Evolutionary conservation across 305 asterid species (phyloP), one percentile per base, ranked within the genome.

Genomic region (Rubia balearica): DNA sequence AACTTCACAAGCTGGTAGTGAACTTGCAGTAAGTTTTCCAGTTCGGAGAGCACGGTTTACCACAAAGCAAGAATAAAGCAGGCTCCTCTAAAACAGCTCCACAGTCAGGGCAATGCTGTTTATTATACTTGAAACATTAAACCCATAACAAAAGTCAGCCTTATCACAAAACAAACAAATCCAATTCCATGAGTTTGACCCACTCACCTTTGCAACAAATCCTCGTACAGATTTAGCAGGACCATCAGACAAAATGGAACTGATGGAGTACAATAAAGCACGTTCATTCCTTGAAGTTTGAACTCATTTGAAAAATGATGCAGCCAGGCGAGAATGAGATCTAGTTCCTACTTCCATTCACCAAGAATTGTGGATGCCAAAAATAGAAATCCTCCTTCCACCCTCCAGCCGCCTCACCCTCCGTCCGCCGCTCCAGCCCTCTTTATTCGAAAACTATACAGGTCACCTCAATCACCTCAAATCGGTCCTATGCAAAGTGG

Each of bases 21-120:
- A 64, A 95, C 99, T 98, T 88, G 99, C 99, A 95, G 86, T 97
- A 91, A 6, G 86, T 73, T 78, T 77, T 92, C 99, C 94, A 87
- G 80, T 63, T 86, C 14, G 94, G 95, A 0, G 99, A 90, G 88
- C 99, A 95, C 83, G 91, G 71, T 89, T 86, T 90, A 77, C 98
- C 97, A 70, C 99, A 95, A 43, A 95, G 75, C 81, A 95, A 84
- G 82, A 98, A 95, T 73, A 95, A 78, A 42, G 90, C 98, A 78
- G 97, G 96, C 73, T 95, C 98, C 43, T 86, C 89, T 80, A 77
- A 84, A 56, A 82, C 83, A 75, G 56, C 78, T 77, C 92, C 96
- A 30, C 97, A 95, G 60, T 86, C 90, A 0, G 92, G 87, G 83
- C 98, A 95, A 66, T 65, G 69, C 78, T 83, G 90, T 76, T 88